phyloP scores from a whole-genome alignment of 345 rosid genomes.

The Sonneratia alba region DNA sequence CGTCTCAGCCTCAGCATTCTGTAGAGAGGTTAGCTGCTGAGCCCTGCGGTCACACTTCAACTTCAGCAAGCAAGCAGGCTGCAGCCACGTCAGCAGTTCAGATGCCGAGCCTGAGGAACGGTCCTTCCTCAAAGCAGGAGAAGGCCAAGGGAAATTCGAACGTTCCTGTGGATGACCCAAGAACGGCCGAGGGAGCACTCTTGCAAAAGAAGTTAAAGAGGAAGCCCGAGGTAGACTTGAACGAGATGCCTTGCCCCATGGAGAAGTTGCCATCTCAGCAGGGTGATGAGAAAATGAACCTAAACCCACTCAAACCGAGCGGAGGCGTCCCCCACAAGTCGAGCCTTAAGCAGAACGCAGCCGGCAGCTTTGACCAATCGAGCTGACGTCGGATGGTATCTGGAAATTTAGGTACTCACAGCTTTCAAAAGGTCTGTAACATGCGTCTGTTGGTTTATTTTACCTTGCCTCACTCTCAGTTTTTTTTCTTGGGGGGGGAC shows the following conservation, averaged over 20 bases:
- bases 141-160: constrained; percentile 38
- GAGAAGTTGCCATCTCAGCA: constrained; percentile 20
- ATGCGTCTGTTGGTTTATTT: background rate
- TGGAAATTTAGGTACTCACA: background rate
- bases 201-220: constrained; percentile 46
- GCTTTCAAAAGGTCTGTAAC: constrained; percentile 5
- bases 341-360: constrained; percentile 22
- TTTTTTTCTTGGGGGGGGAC: too few species aligned
- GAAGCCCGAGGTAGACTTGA: constrained; percentile 42
- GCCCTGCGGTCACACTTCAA: constrained; percentile 23
- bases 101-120: constrained; percentile 29
- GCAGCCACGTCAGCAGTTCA: constrained; percentile 25
- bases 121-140: constrained; percentile 36
- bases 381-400: constrained; percentile 19
- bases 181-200: constrained; percentile 26
- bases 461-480: background rate
- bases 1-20: constrained; percentile 25
- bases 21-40: constrained; percentile 31
- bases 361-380: constrained; percentile 34
- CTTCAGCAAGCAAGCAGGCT: constrained; percentile 27
- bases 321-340: constrained; percentile 22
- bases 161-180: constrained; percentile 34
- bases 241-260: constrained; percentile 24
- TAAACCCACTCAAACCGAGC: constrained; percentile 24
- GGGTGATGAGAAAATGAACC: constrained; percentile 18